phyloP scores from a whole-genome alignment of 2,329 filamentous ascomycete species.

The Claviceps pazoutovae region DNA sequence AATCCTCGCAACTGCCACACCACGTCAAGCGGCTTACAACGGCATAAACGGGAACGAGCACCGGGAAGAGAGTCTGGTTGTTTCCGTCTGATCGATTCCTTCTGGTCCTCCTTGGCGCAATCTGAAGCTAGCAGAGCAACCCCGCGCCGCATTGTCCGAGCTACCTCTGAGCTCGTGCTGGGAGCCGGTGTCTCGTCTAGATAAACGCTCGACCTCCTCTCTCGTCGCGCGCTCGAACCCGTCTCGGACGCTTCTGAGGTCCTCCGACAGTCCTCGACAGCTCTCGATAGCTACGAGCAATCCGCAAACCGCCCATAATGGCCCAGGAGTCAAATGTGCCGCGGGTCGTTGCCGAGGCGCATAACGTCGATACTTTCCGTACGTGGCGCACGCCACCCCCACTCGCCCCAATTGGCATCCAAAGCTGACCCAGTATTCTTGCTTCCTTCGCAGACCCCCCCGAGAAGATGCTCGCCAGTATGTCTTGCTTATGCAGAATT shows the following conservation, averaged over 20 bases:
- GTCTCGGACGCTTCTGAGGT: not conserved
- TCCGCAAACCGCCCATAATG: constrained; percentile 20
- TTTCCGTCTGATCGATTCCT: not conserved
- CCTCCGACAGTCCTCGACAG: too few relatives aligned
- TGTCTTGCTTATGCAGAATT: constrained; percentile 14
- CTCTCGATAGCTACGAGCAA: too few relatives aligned
- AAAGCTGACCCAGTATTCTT: constrained; percentile 1
- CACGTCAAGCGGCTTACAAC: too few relatives aligned
- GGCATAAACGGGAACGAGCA: too few relatives aligned
- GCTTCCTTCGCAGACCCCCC: constrained; percentile 37
- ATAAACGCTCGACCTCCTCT: not conserved
- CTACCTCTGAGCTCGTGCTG: not conserved
- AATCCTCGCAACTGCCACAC: too few relatives aligned
- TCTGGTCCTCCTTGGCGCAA: not conserved
- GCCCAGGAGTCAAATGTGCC: constrained; percentile 29
- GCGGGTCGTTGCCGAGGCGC: constrained; percentile 62
- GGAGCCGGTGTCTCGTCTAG: not conserved
- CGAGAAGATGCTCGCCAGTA: constrained; percentile 54
- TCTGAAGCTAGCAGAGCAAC: constrained; percentile 4
- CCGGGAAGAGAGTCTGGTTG: not conserved
- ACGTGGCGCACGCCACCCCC: constrained; percentile 18
- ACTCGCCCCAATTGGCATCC: not conserved
- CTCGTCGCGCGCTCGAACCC: not conserved
- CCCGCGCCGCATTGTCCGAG: constrained; percentile 3
- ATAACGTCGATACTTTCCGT: constrained; percentile 63